Evolutionary conservation across 805 yeast species (phyloP), one percentile per base, ranked within the genome.

Genomic region (Sungouiella blattae): DNA sequence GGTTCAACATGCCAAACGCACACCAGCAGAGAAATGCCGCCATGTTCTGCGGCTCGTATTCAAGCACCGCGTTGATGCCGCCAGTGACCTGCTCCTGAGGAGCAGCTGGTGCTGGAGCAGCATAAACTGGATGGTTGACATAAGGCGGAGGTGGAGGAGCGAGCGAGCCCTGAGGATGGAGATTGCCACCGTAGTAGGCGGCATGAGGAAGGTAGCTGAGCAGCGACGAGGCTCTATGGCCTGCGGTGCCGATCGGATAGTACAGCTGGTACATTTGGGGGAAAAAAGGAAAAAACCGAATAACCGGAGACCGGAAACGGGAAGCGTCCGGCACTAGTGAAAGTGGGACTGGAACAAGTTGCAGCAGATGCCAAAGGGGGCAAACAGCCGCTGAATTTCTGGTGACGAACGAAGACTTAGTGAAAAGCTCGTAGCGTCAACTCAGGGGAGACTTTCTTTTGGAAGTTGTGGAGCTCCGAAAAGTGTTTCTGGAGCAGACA

Each of bases 31-130:
- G 67, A 51, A 87, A 93, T 39, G 81, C 80, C 6, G 94, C 73
- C 95, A 89, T 89, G 39, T 71, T 64, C 26, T 73, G 72, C 36
- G 87, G 61, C 46, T 87, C 88, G 58, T 91, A 89, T 56, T 88
- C 96, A 53, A 86, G 69, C 22, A 77, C 81, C 11, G 81, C 71
- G 25, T 81, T 70, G 30, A 87, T 91, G 41, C 95, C 96, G 28
- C 96, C 96, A 28, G 69, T 57, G 4, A 64, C 55, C 18, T 49
- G 36, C 5, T 33, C 43, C 33, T 46, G 48, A 3, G 25, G 18
- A 4, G 37, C 30, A 6, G 18, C 37, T 11, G 39, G 26, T 14
- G 28, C 28, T 15, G 39, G 34, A 11, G 22, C 12, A 21, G 22
- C 31, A 11, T 13, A 18, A n/a, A 28, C 31, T 8, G 31, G 14